Evolutionary conservation across 306 rosid genomes (phyloP).

Genomic region (Medicago arabica): DNA sequence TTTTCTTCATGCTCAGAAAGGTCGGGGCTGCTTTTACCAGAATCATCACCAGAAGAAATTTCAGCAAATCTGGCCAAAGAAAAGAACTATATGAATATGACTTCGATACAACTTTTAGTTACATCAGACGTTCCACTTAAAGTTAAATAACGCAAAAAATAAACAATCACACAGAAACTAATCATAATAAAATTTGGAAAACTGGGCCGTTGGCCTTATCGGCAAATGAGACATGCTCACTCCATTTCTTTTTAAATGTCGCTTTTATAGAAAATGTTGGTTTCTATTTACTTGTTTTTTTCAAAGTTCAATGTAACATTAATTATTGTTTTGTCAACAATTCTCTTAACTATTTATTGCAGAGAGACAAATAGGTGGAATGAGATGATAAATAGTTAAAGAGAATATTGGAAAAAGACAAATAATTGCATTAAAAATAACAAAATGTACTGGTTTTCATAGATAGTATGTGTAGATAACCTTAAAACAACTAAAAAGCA

Average conservation of each 20-base stretch:
- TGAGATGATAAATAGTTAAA: neutral
- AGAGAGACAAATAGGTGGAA: neutral
- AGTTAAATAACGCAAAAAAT: slow-evolving; percentile 34
- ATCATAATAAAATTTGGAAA: neutral
- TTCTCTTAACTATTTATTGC: neutral
- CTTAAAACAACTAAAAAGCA: neutral
- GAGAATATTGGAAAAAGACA: neutral
- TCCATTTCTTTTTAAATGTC: neutral
- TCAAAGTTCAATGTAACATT: neutral
- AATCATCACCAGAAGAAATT: slow-evolving; percentile 42
- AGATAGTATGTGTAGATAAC: neutral
- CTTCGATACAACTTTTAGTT: slow-evolving; percentile 31
- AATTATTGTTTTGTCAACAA: neutral
- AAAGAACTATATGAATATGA: slow-evolving; percentile 40
- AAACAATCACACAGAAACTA: neutral
- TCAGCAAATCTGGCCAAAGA: slow-evolving; percentile 51
- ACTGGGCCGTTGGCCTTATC: slow-evolving; percentile 1
- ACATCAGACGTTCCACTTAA: slow-evolving; percentile 16
- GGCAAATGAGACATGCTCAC: neutral
- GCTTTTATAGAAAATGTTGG: neutral
- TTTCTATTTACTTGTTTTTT: neutral
- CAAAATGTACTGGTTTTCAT: neutral
- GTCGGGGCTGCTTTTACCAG: slow-evolving; percentile 47
- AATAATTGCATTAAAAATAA: neutral
- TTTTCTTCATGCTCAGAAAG: slow-evolving; percentile 51